These are phyloP conservation scores for Dothideomycetes sp. DNA, from an alignment of 2,329 filamentous ascomycete genomes.

Conservation along the genomic window DNA sequence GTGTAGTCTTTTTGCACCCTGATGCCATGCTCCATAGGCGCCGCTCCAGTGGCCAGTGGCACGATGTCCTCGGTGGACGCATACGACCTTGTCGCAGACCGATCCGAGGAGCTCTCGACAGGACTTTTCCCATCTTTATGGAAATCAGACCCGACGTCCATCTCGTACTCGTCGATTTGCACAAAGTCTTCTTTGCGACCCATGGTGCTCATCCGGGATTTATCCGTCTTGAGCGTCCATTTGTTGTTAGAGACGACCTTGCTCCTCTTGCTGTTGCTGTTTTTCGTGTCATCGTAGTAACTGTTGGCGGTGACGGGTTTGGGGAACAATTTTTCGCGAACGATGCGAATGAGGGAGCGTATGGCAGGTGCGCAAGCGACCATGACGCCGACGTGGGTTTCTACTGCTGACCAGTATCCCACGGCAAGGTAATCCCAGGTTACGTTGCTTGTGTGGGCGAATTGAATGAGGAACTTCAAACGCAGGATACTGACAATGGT, in stretches of 20 bases:
- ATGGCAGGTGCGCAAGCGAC: constrained; percentile 16
- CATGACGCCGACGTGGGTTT: constrained; percentile 15
- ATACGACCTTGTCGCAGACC: neutral
- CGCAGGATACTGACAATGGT: constrained; percentile 17
- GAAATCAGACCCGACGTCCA: neutral
- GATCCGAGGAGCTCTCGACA: neutral
- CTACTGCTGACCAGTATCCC: constrained; percentile 15
- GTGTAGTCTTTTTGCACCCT: constrained; percentile 3
- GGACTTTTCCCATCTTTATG: neutral
- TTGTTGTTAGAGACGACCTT: no score
- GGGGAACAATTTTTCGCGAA: constrained; percentile 1
- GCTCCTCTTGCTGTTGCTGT: constrained; percentile 1
- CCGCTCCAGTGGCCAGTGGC: constrained; percentile 1
- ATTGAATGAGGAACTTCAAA: constrained; percentile 14
- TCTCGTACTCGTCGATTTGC: constrained; percentile 7
- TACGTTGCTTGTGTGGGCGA: constrained; percentile 11
- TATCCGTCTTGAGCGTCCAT: neutral
- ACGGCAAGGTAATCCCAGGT: constrained; percentile 14
- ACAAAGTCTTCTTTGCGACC: constrained; percentile 7
- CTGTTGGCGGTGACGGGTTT: neutral
- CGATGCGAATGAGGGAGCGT: constrained; percentile 11
- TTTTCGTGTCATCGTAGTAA: neutral
- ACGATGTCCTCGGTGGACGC: constrained; percentile 6
- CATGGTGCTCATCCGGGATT: neutral
- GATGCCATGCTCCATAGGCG: constrained; percentile 3